Base-by-base conservation (phyloP, 306 rosid genomes). In the Bauhinia variegata region DNA sequence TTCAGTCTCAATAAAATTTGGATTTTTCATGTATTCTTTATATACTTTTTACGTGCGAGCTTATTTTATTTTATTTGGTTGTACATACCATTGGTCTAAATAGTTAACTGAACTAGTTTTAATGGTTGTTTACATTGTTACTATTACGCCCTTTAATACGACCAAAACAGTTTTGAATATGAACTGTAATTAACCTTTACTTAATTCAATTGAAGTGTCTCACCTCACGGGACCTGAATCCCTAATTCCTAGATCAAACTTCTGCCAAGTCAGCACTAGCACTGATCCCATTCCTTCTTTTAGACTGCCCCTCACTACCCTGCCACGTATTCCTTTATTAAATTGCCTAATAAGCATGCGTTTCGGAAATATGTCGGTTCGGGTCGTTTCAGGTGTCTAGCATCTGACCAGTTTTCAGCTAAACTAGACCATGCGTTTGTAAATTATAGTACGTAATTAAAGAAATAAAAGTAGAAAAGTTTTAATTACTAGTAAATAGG, bases 221-320 rank as follows among this genome's bases (percentile, higher is more conserved):
- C 69, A 13, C 9, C 77, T 85, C 95, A 88, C 95, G 91, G 85
- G 96, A 88, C 85, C 55, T 16, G 63, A 75, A 78, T 72, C 76
- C 54, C 82, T 28, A 28, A 64, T 57, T 64, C 60, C 74, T 6
- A 75, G 60, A 34, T 9, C 12, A 38, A 75, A 58, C 63, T 52
- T 62, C 37, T 43, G 80, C 89, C 41, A 75, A 72, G 19, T 75
- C 82, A 65, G 55, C 82, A 9, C 19, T 16, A 12, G n/a, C n/a
- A n/a, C n/a, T n/a, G n/a, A n/a, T 33, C 81, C 67, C 68, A 30
- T 17, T 64, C n/a, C n/a, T n/a, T n/a, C n/a, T n/a, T n/a, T n/a
- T n/a, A n/a, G n/a, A n/a, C n/a, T n/a, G n/a, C n/a, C n/a, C n/a
- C n/a, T 64, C 62, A 55, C 64, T 70, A 14, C 60, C 18, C 3